phyloP scores from a whole-genome alignment of 805 yeast species.

The Starmerella bombicola region DNA sequence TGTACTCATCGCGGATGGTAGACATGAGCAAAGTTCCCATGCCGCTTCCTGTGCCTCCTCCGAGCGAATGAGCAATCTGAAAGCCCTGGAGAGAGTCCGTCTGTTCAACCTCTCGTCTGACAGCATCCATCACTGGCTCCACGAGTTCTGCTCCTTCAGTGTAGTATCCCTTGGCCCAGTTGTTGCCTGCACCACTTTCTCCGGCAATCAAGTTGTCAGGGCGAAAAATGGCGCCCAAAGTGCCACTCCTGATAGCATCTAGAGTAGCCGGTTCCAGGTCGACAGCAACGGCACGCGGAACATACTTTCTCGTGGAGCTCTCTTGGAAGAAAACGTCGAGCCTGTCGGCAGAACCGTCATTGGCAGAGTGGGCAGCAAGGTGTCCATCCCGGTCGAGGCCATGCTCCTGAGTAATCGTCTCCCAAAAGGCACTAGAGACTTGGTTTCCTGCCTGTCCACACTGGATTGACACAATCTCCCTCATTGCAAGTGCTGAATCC shows the following conservation, averaged over 20 bases:
- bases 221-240: slow-evolving; percentile 72
- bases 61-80: slow-evolving; percentile 73
- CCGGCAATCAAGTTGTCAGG: slow-evolving; percentile 88
- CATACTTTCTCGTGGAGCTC: slow-evolving; percentile 76
- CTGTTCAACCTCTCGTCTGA: slow-evolving; percentile 89
- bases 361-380: slow-evolving; percentile 14
- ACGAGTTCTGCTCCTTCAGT: slow-evolving; percentile 95
- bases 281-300: slow-evolving; percentile 86
- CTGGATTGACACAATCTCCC: slow-evolving; percentile 36
- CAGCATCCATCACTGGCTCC: slow-evolving; percentile 80
- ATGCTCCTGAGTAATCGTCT: slow-evolving; percentile 30
- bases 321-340: slow-evolving; percentile 72
- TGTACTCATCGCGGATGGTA: slow-evolving; percentile 81
- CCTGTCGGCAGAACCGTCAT: slow-evolving; percentile 33
- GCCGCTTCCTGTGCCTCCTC: slow-evolving; percentile 97
- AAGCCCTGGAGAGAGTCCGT: slow-evolving; percentile 91
- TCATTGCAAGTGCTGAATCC: slow-evolving; percentile 29
- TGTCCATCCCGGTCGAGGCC: slow-evolving; percentile 29
- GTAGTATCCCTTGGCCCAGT: slow-evolving; percentile 96
- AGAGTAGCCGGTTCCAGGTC: slow-evolving; percentile 93
- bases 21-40: slow-evolving; percentile 85
- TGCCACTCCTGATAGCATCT: slow-evolving; percentile 68
- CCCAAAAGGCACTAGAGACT: slow-evolving; percentile 33
- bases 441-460: slow-evolving; percentile 38
- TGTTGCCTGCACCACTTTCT: slow-evolving; percentile 89